phyloP scores from a whole-genome alignment of 2,329 filamentous ascomycete species.

The Cadophora luteo-olivacea region DNA sequence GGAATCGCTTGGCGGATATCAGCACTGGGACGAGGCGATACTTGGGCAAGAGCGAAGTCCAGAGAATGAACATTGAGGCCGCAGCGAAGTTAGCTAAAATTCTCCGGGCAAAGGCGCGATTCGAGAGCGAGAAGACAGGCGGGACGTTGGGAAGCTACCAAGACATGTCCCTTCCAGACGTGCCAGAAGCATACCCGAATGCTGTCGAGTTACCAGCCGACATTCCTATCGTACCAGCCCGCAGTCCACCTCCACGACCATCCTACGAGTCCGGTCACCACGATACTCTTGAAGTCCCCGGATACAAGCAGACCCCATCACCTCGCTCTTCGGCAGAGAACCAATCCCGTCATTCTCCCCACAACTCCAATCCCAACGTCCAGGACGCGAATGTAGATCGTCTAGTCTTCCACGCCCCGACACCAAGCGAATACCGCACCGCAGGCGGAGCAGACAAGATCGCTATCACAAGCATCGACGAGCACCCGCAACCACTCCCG shows the following conservation, averaged over 20 bases:
- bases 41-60: slow-evolving; percentile 74
- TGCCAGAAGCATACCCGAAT: slow-evolving; percentile 48
- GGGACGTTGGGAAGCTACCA: slow-evolving; percentile 19
- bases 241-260: slow-evolving; percentile 38
- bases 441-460: slow-evolving; percentile 72
- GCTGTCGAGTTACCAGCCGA: slow-evolving; percentile 66
- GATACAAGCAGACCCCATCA: slow-evolving; percentile 43
- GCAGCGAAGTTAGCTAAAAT: slow-evolving; percentile 86
- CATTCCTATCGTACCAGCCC: slow-evolving; percentile 34
- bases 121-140: slow-evolving; percentile 31
- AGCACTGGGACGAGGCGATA: slow-evolving; percentile 91
- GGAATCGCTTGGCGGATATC: slow-evolving; percentile 92
- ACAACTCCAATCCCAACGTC: slow-evolving; percentile 44
- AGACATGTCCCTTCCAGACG: slow-evolving; percentile 35
- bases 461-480: slow-evolving; percentile 65
- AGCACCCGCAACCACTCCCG: slow-evolving; percentile 54
- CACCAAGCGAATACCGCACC: slow-evolving; percentile 63
- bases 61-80: slow-evolving; percentile 77
- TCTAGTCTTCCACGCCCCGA: slow-evolving; percentile 62
- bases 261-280: slow-evolving; percentile 45
- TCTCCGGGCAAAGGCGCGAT: slow-evolving; percentile 67
- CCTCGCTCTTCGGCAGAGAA: slow-evolving; percentile 35
- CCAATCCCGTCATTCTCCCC: slow-evolving; percentile 46
- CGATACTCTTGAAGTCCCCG: slow-evolving; percentile 40
- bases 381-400: slow-evolving; percentile 49